Conservation (phyloP, 805 yeast species). For the Myxozyma lipomycoides region DNA sequence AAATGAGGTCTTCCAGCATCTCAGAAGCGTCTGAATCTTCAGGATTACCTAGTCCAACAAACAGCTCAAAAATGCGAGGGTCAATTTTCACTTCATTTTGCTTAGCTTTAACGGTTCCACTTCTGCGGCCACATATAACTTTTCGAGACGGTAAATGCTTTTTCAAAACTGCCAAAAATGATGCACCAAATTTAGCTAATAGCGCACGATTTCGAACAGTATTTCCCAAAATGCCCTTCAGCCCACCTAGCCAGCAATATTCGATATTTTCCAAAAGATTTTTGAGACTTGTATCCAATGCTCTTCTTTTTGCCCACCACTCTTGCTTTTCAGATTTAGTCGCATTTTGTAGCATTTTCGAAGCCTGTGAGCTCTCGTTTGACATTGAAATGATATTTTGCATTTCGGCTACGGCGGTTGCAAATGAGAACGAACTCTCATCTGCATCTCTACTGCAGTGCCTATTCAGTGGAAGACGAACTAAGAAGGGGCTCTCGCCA, state of each 20-base stretch:
- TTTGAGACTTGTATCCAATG: constrained; percentile 55
- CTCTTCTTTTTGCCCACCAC: constrained; percentile 77
- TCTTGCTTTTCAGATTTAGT: constrained; percentile 50
- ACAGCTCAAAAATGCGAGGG: constrained; percentile 48
- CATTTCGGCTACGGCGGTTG: constrained; percentile 47
- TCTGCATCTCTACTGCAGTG: constrained; percentile 46
- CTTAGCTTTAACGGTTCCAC: constrained; percentile 6
- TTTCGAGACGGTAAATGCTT: constrained; percentile 49
- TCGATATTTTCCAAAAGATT: constrained; percentile 58
- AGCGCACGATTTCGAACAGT: constrained; percentile 32
- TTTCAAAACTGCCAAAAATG: constrained; percentile 43
- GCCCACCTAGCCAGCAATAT: constrained; percentile 71
- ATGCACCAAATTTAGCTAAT: constrained; percentile 38
- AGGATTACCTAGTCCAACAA: constrained; percentile 47
- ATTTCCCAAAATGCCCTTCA: constrained; percentile 56
- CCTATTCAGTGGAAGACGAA: constrained; percentile 60
- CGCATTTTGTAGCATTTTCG: constrained; percentile 8
- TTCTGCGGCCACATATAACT: constrained; percentile 30
- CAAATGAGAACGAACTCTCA: constrained; percentile 43
- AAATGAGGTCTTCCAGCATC: constrained; percentile 58
- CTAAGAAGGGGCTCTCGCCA: constrained; percentile 41
- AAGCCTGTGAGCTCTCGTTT: constrained; percentile 43
- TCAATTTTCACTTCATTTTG: constrained; percentile 38
- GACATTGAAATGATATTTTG: constrained; percentile 55
- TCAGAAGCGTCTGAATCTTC: constrained; percentile 37